Percentiles rank a stretch among this genome's conserved stretches.
phyloP scores from a whole-genome alignment of 1,284 basidiomycete species.

The Ustilago xerochloae region DNA sequence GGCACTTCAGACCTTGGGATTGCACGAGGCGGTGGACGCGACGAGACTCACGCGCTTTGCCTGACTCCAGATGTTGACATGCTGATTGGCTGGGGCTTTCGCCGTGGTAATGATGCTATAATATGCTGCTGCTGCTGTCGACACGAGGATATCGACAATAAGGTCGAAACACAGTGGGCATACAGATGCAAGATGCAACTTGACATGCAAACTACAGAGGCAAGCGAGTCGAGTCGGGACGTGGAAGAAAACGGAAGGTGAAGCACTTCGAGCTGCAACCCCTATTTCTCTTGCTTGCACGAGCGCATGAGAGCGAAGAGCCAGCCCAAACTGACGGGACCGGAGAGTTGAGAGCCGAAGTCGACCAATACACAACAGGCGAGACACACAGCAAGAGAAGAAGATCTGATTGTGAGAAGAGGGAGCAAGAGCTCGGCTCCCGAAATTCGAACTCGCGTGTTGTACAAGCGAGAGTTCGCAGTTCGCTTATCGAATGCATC shows the following conservation, averaged over 20 bases:
- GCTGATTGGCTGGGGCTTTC: conserved; percentile 4
- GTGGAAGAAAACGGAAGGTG: neutral
- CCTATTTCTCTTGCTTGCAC: neutral
- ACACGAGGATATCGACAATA: no score
- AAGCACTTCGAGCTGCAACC: neutral
- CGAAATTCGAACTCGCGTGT: conserved; percentile 10
- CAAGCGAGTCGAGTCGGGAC: neutral
- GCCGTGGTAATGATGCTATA: neutral
- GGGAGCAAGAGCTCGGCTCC: neutral
- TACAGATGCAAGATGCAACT: neutral
- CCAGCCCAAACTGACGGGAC: neutral
- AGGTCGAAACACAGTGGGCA: no score
- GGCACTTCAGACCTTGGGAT: neutral
- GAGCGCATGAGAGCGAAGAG: neutral
- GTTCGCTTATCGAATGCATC: no score
- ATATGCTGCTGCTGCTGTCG: no score
- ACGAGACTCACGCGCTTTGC: neutral
- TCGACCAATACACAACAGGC: no score
- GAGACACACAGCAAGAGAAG: neutral
- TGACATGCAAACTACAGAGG: neutral
- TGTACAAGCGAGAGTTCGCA: conserved; percentile 6
- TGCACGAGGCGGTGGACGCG: neutral
- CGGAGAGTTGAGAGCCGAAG: conserved; percentile 7
- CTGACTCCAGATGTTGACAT: neutral
- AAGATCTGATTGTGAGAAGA: neutral